Evolutionary conservation across 2,329 filamentous ascomycete species (phyloP), one percentile per base, ranked within the genome.

Genomic region (Curvularia lunata): DNA sequence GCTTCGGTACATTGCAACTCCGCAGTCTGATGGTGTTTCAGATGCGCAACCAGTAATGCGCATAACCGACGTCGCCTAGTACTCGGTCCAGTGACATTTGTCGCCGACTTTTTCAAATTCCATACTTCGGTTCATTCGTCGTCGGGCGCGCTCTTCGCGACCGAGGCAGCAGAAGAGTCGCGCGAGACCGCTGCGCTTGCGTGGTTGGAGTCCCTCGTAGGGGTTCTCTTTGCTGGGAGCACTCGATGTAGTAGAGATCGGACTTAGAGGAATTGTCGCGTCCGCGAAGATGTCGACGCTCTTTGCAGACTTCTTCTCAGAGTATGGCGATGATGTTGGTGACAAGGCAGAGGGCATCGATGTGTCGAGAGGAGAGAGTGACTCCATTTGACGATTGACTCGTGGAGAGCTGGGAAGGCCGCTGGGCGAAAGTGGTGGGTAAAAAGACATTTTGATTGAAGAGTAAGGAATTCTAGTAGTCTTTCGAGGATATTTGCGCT

Each of bases 81-180:
- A 67, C 55, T 76, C 73, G 1, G 72, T 56, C 73, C 73, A 76
- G 28, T 76, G 73, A 12, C 61, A 48, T 18, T 67, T 57, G 46
- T 71, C 67, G 16, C 73, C 73, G 1, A 75, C 71, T 55, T 71
- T 69, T 42, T 75, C 72, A 48, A 66, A 76, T 43, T 71, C 67
- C 21, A 61, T 61, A 12, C 48, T 62, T 30, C 67, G 47, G 27
- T 61, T 41, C 13, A 64, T 60, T 23, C 66, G 54, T 37, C 72
- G 48, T 12, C 70, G 49, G 9, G 71, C 68, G 5, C 72, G 59
- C 51, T 75, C 73, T 52, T 75, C 70, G 4, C 70, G 58, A 0
- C 73, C 72, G 32, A 76, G 71, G 61, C 73, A 76, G 62, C 67
- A 73, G 48, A 76, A 75, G 4, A 75, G 59, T 13, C 72, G 58